phyloP scores from a whole-genome alignment of 2,329 filamentous ascomycete genomes.

The Eutypella sp. region DNA sequence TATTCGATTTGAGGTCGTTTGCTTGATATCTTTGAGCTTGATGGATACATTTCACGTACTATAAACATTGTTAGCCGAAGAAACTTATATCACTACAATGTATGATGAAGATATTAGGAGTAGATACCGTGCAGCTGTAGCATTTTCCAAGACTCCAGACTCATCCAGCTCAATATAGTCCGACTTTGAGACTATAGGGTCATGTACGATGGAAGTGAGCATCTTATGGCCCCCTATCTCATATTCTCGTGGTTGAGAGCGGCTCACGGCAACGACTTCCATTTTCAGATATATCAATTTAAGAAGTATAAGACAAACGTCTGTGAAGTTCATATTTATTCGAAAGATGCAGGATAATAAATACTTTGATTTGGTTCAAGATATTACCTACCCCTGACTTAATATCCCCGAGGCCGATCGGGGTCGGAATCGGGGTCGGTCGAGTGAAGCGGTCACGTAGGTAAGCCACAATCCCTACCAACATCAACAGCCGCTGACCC shows the following conservation, averaged over 20 bases:
- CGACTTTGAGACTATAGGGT: conserved; percentile 9
- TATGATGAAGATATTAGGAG: not conserved
- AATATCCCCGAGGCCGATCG: not conserved
- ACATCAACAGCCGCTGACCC: no score
- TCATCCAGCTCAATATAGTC: conserved; percentile 19
- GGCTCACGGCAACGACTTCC: conserved; percentile 20
- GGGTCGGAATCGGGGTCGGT: not conserved
- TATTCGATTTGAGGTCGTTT: not conserved
- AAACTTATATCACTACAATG: not conserved
- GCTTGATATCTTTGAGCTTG: not conserved
- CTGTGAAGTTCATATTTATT: no score
- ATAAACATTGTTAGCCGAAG: not conserved
- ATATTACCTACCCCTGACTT: no score
- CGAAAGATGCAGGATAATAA: no score
- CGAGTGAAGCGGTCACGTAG: no score
- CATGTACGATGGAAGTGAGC: conserved; percentile 16
- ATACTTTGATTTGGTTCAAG: no score
- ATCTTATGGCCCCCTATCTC: conserved; percentile 15
- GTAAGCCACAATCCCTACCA: no score
- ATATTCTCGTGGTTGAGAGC: conserved; percentile 9
- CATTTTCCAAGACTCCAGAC: conserved; percentile 13
- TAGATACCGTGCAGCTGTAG: conserved; percentile 7
- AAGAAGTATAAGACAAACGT: no score
- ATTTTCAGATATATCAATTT: no score
- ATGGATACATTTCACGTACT: no score